Evolutionary conservation across 768 basidiomycete species (phyloP).

Genomic region (Pulveroboletus sp.): DNA sequence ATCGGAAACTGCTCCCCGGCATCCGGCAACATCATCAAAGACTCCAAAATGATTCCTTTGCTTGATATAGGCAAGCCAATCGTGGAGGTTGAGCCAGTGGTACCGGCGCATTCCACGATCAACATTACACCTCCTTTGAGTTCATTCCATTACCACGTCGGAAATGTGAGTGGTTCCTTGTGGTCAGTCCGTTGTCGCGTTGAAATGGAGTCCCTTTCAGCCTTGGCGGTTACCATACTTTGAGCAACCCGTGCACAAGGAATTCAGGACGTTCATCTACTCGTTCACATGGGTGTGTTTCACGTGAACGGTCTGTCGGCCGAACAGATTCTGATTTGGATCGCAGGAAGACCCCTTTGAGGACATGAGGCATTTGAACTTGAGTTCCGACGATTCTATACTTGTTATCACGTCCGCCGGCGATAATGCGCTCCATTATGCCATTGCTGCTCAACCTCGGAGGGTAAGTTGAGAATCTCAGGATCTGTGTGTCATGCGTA

Average conservation of each 20-base stretch:
- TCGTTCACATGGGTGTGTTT: conserved; percentile 53
- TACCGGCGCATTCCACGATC: conserved; percentile 34
- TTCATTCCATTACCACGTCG: conserved; percentile 59
- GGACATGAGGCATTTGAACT: conserved; percentile 59
- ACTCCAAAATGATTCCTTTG: conserved; percentile 34
- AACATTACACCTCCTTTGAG: conserved; percentile 52
- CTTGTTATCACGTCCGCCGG: conserved; percentile 75
- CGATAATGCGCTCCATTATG: conserved; percentile 78
- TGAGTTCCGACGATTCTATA: conserved; percentile 59
- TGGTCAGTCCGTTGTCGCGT: neutral
- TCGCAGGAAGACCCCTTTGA: conserved; percentile 66
- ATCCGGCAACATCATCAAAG: conserved; percentile 32
- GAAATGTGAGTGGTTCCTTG: conserved; percentile 33
- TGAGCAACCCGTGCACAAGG: conserved; percentile 62
- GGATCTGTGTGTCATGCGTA: neutral
- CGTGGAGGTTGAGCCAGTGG: conserved; percentile 19
- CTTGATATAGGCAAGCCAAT: conserved; percentile 40
- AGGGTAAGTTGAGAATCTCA: conserved; percentile 32
- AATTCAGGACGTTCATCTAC: conserved; percentile 60
- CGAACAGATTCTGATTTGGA: conserved; percentile 1
- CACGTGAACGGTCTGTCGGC: neutral
- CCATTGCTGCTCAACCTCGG: conserved; percentile 56
- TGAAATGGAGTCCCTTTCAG: conserved; percentile 22
- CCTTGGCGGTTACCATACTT: conserved; percentile 69
- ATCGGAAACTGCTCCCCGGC: conserved; percentile 46